Percentiles rank a stretch among this genome's conserved stretches.
These are phyloP conservation scores for Phytopythium litorale DNA, from an alignment of 352 stramenopile species.

Conservation along the genomic window DNA sequence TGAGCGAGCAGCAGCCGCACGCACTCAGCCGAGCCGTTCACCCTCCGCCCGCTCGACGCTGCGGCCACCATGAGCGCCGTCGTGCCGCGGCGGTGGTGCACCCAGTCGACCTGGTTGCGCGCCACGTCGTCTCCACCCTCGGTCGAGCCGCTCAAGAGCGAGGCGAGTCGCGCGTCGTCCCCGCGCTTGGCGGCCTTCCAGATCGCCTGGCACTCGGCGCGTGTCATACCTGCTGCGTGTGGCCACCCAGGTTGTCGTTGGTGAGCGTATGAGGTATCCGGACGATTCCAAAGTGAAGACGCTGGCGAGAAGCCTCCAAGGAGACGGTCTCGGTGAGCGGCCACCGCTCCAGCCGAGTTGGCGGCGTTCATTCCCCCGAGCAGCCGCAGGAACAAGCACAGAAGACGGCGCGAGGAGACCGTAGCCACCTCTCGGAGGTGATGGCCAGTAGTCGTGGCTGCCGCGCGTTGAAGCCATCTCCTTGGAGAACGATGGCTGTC, in stretches of 20 bases:
- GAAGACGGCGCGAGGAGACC: neutral
- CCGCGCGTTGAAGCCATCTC: neutral
- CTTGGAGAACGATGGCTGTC: neutral
- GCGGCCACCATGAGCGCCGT: constrained; percentile 65
- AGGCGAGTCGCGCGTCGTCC: constrained; percentile 18
- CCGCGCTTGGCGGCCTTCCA: constrained; percentile 29
- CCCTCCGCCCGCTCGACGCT: constrained; percentile 8
- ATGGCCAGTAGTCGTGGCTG: neutral
- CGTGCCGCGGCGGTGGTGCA: constrained; percentile 35
- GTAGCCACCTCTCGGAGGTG: neutral
- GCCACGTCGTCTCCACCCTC: constrained; percentile 14
- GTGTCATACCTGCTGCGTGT: constrained; percentile 13
- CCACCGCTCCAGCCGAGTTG: neutral
- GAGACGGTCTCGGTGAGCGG: neutral
- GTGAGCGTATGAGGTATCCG: neutral
- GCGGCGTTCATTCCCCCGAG: neutral
- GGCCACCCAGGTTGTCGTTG: neutral
- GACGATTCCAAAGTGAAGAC: neutral
- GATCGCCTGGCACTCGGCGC: constrained; percentile 23
- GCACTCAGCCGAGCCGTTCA: constrained; percentile 23
- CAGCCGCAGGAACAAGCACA: neutral
- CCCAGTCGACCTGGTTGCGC: constrained; percentile 31
- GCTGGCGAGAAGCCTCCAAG: neutral
- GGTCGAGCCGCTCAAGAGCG: constrained; percentile 16
- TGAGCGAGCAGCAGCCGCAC: constrained; percentile 32